Conservation (phyloP, 805 yeast species). For the Cyberlindnera mrakii region DNA sequence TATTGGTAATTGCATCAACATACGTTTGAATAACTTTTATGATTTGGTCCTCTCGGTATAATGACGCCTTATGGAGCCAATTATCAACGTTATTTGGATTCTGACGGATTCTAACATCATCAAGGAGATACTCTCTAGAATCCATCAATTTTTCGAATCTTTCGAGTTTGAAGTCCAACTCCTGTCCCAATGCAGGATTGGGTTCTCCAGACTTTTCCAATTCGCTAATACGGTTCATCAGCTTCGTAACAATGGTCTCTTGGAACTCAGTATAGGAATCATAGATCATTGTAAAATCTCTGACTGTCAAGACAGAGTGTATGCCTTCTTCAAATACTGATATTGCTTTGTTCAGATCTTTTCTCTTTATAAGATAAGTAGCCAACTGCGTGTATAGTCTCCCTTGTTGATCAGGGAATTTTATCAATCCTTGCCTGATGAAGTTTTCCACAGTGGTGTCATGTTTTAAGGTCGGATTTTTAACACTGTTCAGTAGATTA, state of each 20-base stretch:
- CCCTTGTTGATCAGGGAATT: conserved; percentile 58
- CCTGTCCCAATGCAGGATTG: conserved; percentile 9
- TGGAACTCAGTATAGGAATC: conserved; percentile 59
- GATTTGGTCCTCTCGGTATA: conserved; percentile 35
- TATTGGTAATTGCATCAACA: conserved; percentile 57
- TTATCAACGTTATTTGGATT: conserved; percentile 53
- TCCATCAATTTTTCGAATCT: conserved; percentile 50
- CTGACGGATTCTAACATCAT: conserved; percentile 61
- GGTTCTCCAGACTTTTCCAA: conserved; percentile 15
- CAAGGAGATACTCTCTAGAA: conserved; percentile 51
- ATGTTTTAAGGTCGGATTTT: conserved; percentile 6
- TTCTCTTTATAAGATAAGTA: conserved; percentile 34
- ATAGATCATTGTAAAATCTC: conserved; percentile 58
- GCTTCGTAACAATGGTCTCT: conserved; percentile 37
- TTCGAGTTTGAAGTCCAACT: conserved; percentile 39
- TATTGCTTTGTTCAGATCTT: conserved; percentile 32
- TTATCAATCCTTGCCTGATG: conserved; percentile 28
- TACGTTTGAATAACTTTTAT: conserved; percentile 47
- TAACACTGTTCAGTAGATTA: conserved; percentile 28
- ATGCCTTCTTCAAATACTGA: conserved; percentile 45
- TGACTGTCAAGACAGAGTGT: conserved; percentile 38
- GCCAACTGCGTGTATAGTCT: conserved; percentile 43
- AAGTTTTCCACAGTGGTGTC: conserved; percentile 28
- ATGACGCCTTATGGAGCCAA: conserved; percentile 61
- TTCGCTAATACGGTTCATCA: conserved; percentile 5